These are phyloP conservation scores for Trichoderma atrobrunneum DNA, from an alignment of 2,329 filamentous ascomycete genomes.

Conservation along the genomic window DNA sequence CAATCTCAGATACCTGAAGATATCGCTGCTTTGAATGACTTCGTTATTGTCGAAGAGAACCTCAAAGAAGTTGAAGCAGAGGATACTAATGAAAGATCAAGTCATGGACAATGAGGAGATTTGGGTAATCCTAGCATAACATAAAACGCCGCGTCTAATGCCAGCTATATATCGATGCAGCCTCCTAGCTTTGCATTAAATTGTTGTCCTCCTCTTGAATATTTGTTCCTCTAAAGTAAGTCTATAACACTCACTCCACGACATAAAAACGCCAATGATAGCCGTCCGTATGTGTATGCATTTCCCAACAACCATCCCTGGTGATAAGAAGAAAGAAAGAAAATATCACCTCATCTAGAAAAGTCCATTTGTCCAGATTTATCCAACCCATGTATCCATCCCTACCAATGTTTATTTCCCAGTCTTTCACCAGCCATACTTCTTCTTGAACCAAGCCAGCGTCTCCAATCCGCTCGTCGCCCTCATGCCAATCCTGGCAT, in stretches of 20 bases:
- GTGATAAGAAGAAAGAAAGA: not conserved
- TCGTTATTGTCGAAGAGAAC: not conserved
- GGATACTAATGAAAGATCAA: not conserved
- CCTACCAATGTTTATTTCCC: not conserved
- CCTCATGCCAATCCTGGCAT: slow-evolving; percentile 71
- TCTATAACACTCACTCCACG: not conserved
- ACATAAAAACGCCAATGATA: slow-evolving; percentile 2
- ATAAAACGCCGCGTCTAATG: not conserved
- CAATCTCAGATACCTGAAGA: too few relatives aligned
- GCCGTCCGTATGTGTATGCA: slow-evolving; percentile 6
- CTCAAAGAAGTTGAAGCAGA: not conserved
- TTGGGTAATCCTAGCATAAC: not conserved
- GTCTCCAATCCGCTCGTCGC: slow-evolving; percentile 68
- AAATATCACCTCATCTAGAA: not conserved
- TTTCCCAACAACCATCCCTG: not conserved
- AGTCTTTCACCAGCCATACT: slow-evolving; percentile 32
- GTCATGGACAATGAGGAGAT: not conserved
- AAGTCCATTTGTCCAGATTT: not conserved
- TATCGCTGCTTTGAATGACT: not conserved
- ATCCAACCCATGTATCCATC: not conserved
- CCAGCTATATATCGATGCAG: not conserved
- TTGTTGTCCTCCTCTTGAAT: not conserved
- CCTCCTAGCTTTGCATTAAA: not conserved
- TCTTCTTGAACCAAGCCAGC: slow-evolving; percentile 52
- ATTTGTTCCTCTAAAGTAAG: not conserved